Conservation (phyloP, 2,329 filamentous ascomycete species). For the Huntiella omanensis region DNA sequence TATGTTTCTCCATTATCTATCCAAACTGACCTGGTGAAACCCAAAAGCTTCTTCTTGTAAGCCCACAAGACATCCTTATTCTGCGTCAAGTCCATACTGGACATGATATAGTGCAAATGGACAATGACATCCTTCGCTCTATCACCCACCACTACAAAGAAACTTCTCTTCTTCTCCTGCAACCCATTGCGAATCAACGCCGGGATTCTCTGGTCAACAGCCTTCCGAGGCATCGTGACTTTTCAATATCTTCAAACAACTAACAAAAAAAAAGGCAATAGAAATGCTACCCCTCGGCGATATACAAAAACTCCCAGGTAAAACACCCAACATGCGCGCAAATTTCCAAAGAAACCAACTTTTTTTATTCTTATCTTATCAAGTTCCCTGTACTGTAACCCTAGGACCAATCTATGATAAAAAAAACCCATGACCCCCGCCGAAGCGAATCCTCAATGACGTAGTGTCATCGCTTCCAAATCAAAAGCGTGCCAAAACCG, state of each 20-base stretch:
- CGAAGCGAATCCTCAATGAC: no score
- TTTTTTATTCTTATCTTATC: background rate
- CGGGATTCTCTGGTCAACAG: slow-evolving; percentile 66
- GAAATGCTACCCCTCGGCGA: no score
- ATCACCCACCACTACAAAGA: slow-evolving; percentile 93
- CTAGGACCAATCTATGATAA: background rate
- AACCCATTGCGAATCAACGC: slow-evolving; percentile 81
- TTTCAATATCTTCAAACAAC: background rate
- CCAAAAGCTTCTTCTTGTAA: slow-evolving; percentile 93
- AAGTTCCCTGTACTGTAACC: background rate
- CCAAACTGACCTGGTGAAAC: slow-evolving; percentile 51
- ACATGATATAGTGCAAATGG: slow-evolving; percentile 79
- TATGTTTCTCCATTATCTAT: no score
- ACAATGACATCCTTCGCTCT: slow-evolving; percentile 92
- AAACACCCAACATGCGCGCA: no score
- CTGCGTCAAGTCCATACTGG: slow-evolving; percentile 73
- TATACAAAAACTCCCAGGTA: background rate
- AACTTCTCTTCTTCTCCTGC: slow-evolving; percentile 92
- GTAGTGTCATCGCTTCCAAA: no score
- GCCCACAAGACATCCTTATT: slow-evolving; percentile 90
- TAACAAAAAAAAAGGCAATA: no score
- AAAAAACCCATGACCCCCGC: no score
- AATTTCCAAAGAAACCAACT: background rate
- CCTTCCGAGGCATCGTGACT: slow-evolving; percentile 39
- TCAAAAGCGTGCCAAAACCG: no score